Evolutionary conservation across 768 basidiomycete genomes (phyloP).

Genomic region (Auriscalpium orientale): DNA sequence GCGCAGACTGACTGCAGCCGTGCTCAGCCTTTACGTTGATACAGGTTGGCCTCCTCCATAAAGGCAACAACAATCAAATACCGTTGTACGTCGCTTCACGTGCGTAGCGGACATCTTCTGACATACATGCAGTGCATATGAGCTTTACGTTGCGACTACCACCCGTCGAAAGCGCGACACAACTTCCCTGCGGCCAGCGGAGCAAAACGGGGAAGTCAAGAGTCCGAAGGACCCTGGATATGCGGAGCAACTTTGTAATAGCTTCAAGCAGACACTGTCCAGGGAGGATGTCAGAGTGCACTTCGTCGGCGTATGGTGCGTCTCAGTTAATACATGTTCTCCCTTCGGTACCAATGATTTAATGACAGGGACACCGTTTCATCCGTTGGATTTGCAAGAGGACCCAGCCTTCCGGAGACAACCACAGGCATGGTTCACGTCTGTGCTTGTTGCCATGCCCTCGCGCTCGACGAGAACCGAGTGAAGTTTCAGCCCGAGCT

Average conservation of each 20-base stretch:
- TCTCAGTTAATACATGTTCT: not conserved
- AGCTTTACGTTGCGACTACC: slow-evolving; percentile 14
- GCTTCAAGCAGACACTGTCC: too few species aligned
- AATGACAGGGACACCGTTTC: slow-evolving; percentile 38
- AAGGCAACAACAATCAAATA: slow-evolving; percentile 33
- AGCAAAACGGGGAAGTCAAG: too few species aligned
- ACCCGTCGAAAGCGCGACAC: not conserved
- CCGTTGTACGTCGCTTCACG: slow-evolving; percentile 24
- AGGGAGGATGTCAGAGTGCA: slow-evolving; percentile 24
- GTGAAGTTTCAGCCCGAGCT: slow-evolving; percentile 42
- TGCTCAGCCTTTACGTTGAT: not conserved
- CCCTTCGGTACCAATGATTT: not conserved
- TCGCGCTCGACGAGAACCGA: slow-evolving; percentile 39
- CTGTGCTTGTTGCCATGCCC: slow-evolving; percentile 33
- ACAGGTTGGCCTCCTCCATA: slow-evolving; percentile 34
- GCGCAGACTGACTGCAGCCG: too few species aligned
- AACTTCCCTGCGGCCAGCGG: too few species aligned
- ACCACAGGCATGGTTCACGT: slow-evolving; percentile 26
- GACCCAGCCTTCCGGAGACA: slow-evolving; percentile 25
- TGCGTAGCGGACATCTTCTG: not conserved
- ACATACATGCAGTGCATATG: slow-evolving; percentile 26
- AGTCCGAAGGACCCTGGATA: too few species aligned
- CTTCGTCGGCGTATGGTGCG: slow-evolving; percentile 38
- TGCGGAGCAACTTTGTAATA: too few species aligned
- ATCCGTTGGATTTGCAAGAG: slow-evolving; percentile 31